These are phyloP conservation scores for Citrus hindsii DNA, from an alignment of 345 rosid species.

Conservation along the genomic window DNA sequence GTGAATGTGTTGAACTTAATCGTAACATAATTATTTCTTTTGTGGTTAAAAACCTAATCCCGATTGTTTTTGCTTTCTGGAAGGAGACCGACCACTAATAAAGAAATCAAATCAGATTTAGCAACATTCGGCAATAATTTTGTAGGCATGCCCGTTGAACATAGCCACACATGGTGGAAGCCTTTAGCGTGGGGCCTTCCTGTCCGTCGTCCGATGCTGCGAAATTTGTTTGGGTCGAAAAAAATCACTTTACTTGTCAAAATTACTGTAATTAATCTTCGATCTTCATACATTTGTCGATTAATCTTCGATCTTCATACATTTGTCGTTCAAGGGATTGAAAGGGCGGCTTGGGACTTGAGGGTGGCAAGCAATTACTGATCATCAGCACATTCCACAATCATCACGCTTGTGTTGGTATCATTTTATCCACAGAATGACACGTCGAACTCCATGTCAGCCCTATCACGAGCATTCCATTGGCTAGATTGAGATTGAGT, in stretches of 20 bases:
- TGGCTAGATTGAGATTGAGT: constrained; percentile 7
- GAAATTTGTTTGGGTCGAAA: constrained; percentile 13
- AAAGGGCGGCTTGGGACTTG: constrained; percentile 31
- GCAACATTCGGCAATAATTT: constrained; percentile 9
- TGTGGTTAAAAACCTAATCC: constrained; percentile 27
- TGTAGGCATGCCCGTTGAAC: constrained; percentile 16
- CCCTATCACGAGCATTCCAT: not conserved
- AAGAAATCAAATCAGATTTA: constrained; percentile 4
- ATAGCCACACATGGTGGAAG: not conserved
- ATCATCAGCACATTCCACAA: not conserved
- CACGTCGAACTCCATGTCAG: constrained; percentile 14
- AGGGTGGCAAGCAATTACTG: constrained; percentile 16
- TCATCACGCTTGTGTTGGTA: not conserved
- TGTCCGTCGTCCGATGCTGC: constrained; percentile 29
- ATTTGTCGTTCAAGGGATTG: constrained; percentile 34
- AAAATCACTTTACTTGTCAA: constrained; percentile 8
- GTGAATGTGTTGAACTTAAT: constrained; percentile 19
- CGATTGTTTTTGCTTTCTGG: constrained; percentile 21
- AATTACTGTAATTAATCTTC: not conserved
- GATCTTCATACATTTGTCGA: constrained; percentile 30
- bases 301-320: constrained; percentile 1
- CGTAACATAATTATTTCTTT: not conserved
- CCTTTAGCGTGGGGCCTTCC: constrained; percentile 20
- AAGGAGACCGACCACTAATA: constrained; percentile 40
- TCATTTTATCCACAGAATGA: not conserved